Evolutionary conservation across 1,139 yeast genomes (phyloP), one percentile per base, ranked within the genome.

Genomic region (Entelexis paramagnoliae): DNA sequence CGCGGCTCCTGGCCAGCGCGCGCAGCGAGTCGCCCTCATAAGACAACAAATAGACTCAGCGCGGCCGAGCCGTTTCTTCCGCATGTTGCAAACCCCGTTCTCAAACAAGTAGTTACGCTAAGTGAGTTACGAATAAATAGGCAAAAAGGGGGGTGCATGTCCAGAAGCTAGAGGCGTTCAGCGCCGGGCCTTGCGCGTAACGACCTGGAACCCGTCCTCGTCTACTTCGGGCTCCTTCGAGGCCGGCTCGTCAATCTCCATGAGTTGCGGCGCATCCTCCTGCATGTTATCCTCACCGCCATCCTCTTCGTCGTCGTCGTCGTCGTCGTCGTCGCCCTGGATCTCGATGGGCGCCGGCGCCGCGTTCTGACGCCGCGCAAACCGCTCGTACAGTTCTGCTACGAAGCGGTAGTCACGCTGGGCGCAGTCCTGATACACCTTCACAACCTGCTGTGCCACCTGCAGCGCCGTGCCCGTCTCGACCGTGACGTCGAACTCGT

Each of bases 181-280:
- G 16, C 34, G 34, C n/a, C 45, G 19, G 38, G 46, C 13, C 33
- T 33, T 53, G n/a, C 51, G 35, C 17, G 35, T 42, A 10, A 89
- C 96, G 56, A 88, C 68, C 61, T 88, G 91, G 63, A 89, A 89
- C 2, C 97, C 97, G 64, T 89, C 96, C 32, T 89, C 97, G 65
- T 89, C 96, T 13, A 89, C 74, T 13, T 84, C 65, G 9, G 95
- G 95, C 16, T 64, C 69, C 63, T 36, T 59, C 58, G 28, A 50
- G 1, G 42, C 19, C 4, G 48, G 46, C 16, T 64, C 68, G 36
- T 68, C 72, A 3, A 69, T 67, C 13, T 72, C 77, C 65, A 73
- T 72, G 22, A 33, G 39, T 24, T 69, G 74, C 13, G 36, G 44
- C 3, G 38, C 36, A 5, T 13, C 34, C 14, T 42, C 48, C 17